These are phyloP conservation scores for Termitomyces sp. DNA, from an alignment of 1,284 basidiomycete species.

Conservation along the genomic window DNA sequence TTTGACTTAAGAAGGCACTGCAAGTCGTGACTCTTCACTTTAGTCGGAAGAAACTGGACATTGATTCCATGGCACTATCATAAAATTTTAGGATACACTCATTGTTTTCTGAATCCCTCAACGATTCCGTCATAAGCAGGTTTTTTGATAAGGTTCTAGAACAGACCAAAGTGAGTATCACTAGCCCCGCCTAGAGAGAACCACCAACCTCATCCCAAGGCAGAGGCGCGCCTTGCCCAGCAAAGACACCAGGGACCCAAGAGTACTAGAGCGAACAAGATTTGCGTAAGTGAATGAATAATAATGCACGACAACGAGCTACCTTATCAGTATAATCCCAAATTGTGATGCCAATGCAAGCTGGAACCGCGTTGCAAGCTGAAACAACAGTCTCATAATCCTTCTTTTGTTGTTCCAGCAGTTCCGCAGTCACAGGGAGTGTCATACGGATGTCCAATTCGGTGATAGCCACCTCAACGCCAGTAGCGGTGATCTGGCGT, in stretches of 20 bases:
- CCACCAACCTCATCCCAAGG: constrained; percentile 42
- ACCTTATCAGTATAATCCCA: constrained; percentile 53
- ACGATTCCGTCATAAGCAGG: constrained; percentile 32
- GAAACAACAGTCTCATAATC: constrained; percentile 51
- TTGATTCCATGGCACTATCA: background rate
- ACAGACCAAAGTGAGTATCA: background rate
- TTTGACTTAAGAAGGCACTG: background rate
- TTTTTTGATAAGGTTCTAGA: constrained; percentile 32
- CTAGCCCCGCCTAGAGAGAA: background rate
- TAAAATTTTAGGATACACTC: background rate
- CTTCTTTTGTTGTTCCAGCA: constrained; percentile 45
- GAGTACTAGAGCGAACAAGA: constrained; percentile 31
- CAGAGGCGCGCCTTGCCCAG: constrained; percentile 42
- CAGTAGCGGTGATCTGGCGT: constrained; percentile 43
- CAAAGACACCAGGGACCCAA: constrained; percentile 46
- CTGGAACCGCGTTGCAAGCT: constrained; percentile 46
- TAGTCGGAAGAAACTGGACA: background rate
- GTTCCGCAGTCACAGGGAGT: constrained; percentile 39
- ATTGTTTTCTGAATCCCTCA: constrained; percentile 20
- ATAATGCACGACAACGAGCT: background rate
- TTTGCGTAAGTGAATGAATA: background rate
- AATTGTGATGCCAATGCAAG: constrained; percentile 49
- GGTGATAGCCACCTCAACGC: constrained; percentile 54
- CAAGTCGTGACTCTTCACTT: background rate
- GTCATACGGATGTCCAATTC: constrained; percentile 58